Evolutionary conservation across 2,329 filamentous ascomycete genomes (phyloP), one percentile per base, ranked within the genome.

Genomic region (Aspergillus persii): DNA sequence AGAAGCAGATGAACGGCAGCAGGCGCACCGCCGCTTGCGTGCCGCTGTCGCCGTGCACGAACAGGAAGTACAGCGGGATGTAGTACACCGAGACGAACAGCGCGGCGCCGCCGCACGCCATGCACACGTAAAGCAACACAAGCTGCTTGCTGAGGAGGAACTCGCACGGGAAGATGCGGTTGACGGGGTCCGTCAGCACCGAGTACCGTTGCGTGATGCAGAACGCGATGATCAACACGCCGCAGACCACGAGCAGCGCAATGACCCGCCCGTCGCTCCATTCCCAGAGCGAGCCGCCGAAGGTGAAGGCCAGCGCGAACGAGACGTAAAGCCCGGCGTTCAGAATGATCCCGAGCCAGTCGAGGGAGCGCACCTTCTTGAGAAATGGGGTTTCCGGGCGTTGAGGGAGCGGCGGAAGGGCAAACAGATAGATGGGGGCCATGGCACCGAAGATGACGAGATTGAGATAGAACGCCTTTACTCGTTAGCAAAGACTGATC

Each of bases 1-100:
- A 23, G 15, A 70, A 12, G 30, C 56, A 54, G 36, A 74, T 62
- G 44, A 65, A 69, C 4, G 71, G 72, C 18, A 74, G 62, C 3
- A 76, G 62, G 7, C 69, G 68, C 4, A 76, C 70, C 5, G 68
- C 68, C 7, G 71, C 65, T 18, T 58, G 60, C 7, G 72, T 59
- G 1, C 69, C 71, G 0, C 63, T 69, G 48, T 81, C 80, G 8
- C 78, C 78, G 5, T 72, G 73, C 0, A 76, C 75, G 65, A 84
- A 85, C 58, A 82, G 79, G 67, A 84, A 84, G 70, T 77, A 84
- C 0, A 85, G 71, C 0, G 83, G 83, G 11, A 82, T 79, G 69
- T 81, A 85, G 70, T 84, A 85, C 7, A 82, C 72, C 0, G 74
- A 31, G 8, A 67, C 50, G 54, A 78, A 78, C 8, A 70, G 74